Evolutionary conservation across 306 rosid genomes (phyloP).

Genomic region (Pyrus communis): DNA sequence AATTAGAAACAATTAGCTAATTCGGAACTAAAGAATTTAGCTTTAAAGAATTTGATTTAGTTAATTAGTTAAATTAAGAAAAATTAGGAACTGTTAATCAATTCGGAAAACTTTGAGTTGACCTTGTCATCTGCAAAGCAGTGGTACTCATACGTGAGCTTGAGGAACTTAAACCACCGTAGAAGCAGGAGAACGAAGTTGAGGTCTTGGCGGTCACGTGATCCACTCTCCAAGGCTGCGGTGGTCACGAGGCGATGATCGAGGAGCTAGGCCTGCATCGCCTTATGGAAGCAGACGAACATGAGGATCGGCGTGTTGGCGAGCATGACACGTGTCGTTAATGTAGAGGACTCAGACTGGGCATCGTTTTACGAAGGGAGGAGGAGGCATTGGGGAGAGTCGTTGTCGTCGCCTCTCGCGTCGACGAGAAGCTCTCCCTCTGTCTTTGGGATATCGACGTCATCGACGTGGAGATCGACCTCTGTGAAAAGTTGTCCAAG

Average conservation of each 20-base stretch:
- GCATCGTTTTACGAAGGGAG: not conserved
- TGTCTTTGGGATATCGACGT: no score
- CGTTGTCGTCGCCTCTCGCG: conserved; percentile 29
- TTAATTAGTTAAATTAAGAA: no score
- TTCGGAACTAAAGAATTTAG: no score
- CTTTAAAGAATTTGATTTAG: no score
- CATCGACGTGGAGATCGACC: no score
- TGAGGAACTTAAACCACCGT: conserved; percentile 58
- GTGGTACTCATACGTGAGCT: conserved; percentile 59
- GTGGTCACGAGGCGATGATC: conserved; percentile 34
- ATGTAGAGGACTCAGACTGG: not conserved
- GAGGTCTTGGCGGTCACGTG: not conserved
- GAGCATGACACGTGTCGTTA: conserved; percentile 17
- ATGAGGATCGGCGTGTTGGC: conserved; percentile 56
- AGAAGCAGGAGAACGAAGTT: conserved; percentile 37
- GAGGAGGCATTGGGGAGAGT: conserved; percentile 8
- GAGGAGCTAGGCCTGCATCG: conserved; percentile 59
- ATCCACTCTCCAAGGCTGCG: conserved; percentile 34
- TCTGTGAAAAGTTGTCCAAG: no score
- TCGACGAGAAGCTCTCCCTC: no score
- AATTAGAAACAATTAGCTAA: no score
- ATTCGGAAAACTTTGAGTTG: no score
- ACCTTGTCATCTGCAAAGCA: conserved; percentile 17
- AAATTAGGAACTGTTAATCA: no score
- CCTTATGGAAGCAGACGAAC: conserved; percentile 63